A percentile compares a stretch with the other conserved stretches of the same genome.
phyloP scores from a whole-genome alignment of 1,284 basidiomycete genomes.

The Erythrobasidium hasegawianum region DNA sequence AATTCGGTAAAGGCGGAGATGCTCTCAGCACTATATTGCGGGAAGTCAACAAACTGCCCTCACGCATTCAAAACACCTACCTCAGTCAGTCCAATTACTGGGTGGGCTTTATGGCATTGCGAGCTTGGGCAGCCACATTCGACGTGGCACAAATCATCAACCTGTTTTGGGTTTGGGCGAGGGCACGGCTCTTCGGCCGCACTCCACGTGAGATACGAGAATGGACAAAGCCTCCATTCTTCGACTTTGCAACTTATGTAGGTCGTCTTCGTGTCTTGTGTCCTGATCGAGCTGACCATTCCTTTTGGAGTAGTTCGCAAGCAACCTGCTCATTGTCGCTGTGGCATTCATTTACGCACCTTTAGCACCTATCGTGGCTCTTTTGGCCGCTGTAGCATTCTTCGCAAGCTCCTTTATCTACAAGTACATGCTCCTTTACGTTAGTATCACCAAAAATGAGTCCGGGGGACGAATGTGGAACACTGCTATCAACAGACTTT shows the following conservation, averaged over 20 bases:
- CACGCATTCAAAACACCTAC: conserved; percentile 43
- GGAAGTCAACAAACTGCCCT: conserved; percentile 40
- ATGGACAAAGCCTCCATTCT: conserved; percentile 90
- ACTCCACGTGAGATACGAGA: conserved; percentile 90
- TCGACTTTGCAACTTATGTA: conserved; percentile 85
- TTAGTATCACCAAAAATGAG: conserved; percentile 79
- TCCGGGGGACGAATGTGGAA: conserved; percentile 90
- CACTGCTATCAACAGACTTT: conserved; percentile 76
- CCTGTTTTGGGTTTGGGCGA: conserved; percentile 77
- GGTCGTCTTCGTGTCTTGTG: too few species aligned
- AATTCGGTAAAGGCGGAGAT: conserved; percentile 38
- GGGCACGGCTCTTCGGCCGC: conserved; percentile 82
- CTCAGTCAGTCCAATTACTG: conserved; percentile 82
- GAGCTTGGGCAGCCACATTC: conserved; percentile 88
- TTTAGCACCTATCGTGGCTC: conserved; percentile 75
- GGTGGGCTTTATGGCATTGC: conserved; percentile 91
- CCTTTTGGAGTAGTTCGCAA: conserved; percentile 51
- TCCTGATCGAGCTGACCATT: too few species aligned
- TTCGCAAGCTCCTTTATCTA: conserved; percentile 61
- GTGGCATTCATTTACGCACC: conserved; percentile 88
- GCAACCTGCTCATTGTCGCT: conserved; percentile 73
- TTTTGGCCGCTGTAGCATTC: conserved; percentile 67
- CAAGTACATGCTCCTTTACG: conserved; percentile 87
- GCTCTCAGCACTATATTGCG: conserved; percentile 32
- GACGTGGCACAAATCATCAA: conserved; percentile 95